Evolutionary conservation across 805 yeast species (phyloP), one percentile per base, ranked within the genome.

Genomic region (Teunomyces cretensis): DNA sequence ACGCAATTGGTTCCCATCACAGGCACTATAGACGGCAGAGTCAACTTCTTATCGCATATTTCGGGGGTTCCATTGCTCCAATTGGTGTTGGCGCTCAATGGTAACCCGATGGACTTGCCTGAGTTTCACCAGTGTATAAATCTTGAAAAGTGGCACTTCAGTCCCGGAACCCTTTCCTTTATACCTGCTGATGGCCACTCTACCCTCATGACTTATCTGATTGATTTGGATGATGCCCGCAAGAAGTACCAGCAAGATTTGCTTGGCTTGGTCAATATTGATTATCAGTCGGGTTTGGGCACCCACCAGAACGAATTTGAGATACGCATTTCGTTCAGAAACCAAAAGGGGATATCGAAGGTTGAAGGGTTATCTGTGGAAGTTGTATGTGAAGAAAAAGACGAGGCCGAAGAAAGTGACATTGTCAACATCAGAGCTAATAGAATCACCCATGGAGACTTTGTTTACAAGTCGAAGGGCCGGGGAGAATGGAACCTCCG

Each of bases 151-250:
- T 86, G 89, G 88, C 43, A 56, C 1, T 48, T 56, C 30, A 56
- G 56, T 4, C 76, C 77, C 0, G 82, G 81, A 0, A 51, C 65
- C 0, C 58, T 90, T 27, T 71, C 81, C 13, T 88, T 92, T 56
- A 75, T 86, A 14, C 99, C 98, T 4, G 96, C 98, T 0, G 97
- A 92, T 63, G 97, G 95, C 6, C 75, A 70, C 47, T 79, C 81
- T 33, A 70, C 74, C 2, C 59, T 91, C 16, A 77, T 84, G 75
- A 64, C 78, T 8, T 91, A 91, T 62, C 71, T 76, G 5, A 61
- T 86, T 26, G 86, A 86, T 51, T 56, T 84, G 30, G 63, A 63
- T 27, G 38, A 30, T 16, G 33, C 43, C 40, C 13, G 51, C 62
- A 13, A 64, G 65, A 24, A 49, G 49, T 37, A 52, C 45, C 52